phyloP scores from a whole-genome alignment of 169 alveolate genomes.

The Babesia bovis region DNA sequence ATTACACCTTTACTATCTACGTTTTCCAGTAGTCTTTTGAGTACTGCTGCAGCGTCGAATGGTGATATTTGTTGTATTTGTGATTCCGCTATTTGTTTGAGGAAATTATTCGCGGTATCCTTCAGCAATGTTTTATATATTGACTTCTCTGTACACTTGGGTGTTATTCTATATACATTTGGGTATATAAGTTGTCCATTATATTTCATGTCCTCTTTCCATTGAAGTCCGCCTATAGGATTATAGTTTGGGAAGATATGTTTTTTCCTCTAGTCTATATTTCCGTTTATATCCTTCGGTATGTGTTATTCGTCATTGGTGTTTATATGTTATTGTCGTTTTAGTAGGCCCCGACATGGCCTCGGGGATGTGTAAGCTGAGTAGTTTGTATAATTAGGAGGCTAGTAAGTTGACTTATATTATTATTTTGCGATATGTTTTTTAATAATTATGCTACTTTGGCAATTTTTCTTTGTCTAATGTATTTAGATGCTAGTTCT shows the following conservation, averaged over 20 bases:
- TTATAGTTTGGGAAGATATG: no score
- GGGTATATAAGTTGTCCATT: conserved; percentile 35
- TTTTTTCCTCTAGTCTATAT: no score
- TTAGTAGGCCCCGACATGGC: conserved; percentile 17
- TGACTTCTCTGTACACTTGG: conserved; percentile 35
- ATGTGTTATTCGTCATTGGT: no score
- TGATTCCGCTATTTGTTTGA: conserved; percentile 52
- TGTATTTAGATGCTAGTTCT: conserved; percentile 81
- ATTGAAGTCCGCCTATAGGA: no score
- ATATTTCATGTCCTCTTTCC: conserved; percentile 18
- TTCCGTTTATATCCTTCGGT: no score
- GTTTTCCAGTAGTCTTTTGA: conserved; percentile 17
- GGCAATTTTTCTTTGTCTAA: conserved; percentile 76
- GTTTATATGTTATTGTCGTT: no score
- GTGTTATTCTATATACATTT: conserved; percentile 32
- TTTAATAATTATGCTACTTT: conserved; percentile 38
- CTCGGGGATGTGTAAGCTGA: conserved; percentile 4
- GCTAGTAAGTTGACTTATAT: neutral
- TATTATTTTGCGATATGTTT: neutral
- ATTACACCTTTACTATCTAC: conserved; percentile 7
- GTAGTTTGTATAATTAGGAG: neutral
- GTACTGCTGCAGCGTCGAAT: conserved; percentile 53
- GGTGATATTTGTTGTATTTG: conserved; percentile 46
- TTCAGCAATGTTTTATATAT: conserved; percentile 17
- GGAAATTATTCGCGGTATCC: conserved; percentile 16